Evolutionary conservation across 2,329 filamentous ascomycete genomes (phyloP).

Genomic region (Ramularia collo-cygni): DNA sequence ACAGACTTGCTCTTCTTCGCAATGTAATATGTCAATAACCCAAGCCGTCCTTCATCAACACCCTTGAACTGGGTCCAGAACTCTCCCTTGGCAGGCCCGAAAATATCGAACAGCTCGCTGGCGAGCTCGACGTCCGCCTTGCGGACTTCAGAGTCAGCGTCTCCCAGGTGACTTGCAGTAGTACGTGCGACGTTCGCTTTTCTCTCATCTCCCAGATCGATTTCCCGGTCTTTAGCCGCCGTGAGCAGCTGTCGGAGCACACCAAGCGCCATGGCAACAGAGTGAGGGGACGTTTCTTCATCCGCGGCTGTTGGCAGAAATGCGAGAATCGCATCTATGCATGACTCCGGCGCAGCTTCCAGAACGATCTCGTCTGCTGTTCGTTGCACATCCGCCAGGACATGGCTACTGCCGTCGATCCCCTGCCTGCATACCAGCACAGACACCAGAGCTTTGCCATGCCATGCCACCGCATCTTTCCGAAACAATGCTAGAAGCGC

Average conservation of each 20-base stretch:
- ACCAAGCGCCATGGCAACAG: conserved; percentile 52
- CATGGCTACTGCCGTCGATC: conserved; percentile 59
- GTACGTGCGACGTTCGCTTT: conserved; percentile 21
- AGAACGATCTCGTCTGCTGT: conserved; percentile 65
- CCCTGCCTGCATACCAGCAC: conserved; percentile 58
- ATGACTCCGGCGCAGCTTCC: conserved; percentile 52
- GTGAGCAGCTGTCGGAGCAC: conserved; percentile 56
- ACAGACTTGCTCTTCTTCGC: conserved; percentile 50
- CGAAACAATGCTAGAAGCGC: conserved; percentile 63
- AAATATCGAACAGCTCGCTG: conserved; percentile 55
- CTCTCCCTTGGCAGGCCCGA: conserved; percentile 26
- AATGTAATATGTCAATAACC: conserved; percentile 73
- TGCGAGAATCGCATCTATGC: conserved; percentile 33
- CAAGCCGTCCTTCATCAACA: conserved; percentile 66
- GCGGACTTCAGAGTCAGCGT: conserved; percentile 28
- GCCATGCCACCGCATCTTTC: conserved; percentile 59
- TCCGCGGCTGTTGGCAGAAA: conserved; percentile 29
- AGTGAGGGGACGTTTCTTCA: conserved; percentile 30
- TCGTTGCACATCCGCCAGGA: conserved; percentile 66
- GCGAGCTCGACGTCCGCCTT: conserved; percentile 78
- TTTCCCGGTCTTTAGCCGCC: conserved; percentile 17
- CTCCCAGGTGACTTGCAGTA: conserved; percentile 21
- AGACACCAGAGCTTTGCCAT: conserved; percentile 60
- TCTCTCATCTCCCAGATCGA: conserved; percentile 17
- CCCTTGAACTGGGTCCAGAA: conserved; percentile 62